Evolutionary conservation across 129 eudicot genomes (phyloP).

Genomic region (Flaveria trinervia): DNA sequence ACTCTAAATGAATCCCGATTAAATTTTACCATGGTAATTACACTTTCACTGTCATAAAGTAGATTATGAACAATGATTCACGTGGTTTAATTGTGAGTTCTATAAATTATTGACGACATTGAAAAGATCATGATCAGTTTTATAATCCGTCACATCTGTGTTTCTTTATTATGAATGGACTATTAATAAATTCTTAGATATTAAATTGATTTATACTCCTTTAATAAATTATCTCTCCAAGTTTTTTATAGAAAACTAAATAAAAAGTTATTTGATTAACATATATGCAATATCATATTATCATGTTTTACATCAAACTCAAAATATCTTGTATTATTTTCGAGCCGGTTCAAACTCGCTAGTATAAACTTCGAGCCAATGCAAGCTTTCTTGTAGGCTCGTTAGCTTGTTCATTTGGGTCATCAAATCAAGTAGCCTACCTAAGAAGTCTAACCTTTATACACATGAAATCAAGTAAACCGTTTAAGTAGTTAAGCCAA

Average conservation of each 20-base stretch:
- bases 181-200: neutral
- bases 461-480: too few relatives aligned
- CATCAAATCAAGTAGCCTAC: too few relatives aligned
- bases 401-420: too few relatives aligned
- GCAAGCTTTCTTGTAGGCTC: too few relatives aligned
- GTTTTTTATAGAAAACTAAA: neutral
- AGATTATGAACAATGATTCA: neutral
- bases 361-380: too few relatives aligned
- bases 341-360: too few relatives aligned
- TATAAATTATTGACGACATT: neutral
- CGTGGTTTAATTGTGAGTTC: neutral
- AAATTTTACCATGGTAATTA: neutral
- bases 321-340: too few relatives aligned
- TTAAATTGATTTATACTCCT: neutral
- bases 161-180: neutral
- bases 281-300: neutral
- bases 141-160: neutral
- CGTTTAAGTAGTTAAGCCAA: too few relatives aligned
- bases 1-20: neutral
- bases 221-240: neutral
- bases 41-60: too few relatives aligned
- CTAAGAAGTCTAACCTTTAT: too few relatives aligned
- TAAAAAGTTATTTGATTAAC: neutral
- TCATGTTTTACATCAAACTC: too few relatives aligned
- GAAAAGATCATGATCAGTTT: neutral